These are phyloP conservation scores for Pseudocercospora musae DNA, from an alignment of 2,329 filamentous ascomycete genomes.

Conservation along the genomic window DNA sequence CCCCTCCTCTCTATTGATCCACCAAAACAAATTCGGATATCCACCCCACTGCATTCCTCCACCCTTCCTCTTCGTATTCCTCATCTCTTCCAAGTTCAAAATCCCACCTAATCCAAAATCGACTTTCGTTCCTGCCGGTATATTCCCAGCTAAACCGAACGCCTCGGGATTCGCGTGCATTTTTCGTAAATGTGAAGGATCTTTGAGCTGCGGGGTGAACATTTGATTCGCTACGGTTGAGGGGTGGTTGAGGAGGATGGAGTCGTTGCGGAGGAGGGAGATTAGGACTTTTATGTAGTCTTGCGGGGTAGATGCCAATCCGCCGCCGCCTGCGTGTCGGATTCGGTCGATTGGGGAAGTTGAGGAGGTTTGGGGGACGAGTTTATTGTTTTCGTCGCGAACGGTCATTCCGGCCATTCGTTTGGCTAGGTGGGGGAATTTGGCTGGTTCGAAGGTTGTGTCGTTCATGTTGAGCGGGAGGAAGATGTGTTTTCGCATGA, in stretches of 20 bases:
- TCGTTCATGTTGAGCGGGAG: slow-evolving; percentile 42
- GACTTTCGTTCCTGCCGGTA: slow-evolving; percentile 25
- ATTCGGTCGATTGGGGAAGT: slow-evolving; percentile 28
- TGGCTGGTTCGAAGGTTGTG: slow-evolving; percentile 30
- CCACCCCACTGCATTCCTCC: slow-evolving; percentile 46
- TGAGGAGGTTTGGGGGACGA: slow-evolving; percentile 19
- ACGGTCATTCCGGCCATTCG: slow-evolving; percentile 21
- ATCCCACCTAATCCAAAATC: slow-evolving; percentile 45
- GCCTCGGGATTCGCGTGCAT: slow-evolving; percentile 18
- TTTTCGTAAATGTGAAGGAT: slow-evolving; percentile 19
- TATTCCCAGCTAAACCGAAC: slow-evolving; percentile 35
- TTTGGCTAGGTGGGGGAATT: slow-evolving; percentile 14
- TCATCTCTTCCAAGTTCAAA: slow-evolving; percentile 37
- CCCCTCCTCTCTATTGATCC: slow-evolving; percentile 38
- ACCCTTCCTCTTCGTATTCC: slow-evolving; percentile 35
- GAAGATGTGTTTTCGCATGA: slow-evolving; percentile 46
- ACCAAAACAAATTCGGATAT: slow-evolving; percentile 48
- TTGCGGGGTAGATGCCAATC: slow-evolving; percentile 28
- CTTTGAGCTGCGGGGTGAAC: slow-evolving; percentile 47
- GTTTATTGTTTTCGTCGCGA: slow-evolving; percentile 21
- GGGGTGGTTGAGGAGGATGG: slow-evolving; percentile 44
- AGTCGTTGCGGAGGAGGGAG: slow-evolving; percentile 50
- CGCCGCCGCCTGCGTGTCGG: slow-evolving; percentile 27
- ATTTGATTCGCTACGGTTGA: slow-evolving; percentile 44
- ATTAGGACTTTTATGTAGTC: slow-evolving; percentile 47